A percentile compares a stretch with the other conserved stretches of the same genome.
These are phyloP conservation scores for Cercospora zeina DNA, from an alignment of 2,329 filamentous ascomycete genomes.

Conservation along the genomic window DNA sequence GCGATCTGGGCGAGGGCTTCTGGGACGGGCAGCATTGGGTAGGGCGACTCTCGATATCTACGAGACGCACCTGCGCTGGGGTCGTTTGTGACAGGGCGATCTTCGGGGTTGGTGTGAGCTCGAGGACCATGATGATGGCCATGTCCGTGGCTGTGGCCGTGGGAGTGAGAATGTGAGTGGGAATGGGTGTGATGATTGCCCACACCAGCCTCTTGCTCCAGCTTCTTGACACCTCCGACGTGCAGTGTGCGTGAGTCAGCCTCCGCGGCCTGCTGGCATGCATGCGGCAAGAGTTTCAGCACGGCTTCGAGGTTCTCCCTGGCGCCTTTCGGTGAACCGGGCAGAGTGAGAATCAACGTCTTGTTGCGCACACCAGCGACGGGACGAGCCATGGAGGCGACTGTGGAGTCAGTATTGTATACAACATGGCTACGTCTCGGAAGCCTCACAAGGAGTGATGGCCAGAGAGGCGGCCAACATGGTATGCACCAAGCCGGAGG, in stretches of 20 bases:
- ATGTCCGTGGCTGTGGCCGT: conserved; percentile 49
- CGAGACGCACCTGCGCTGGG: conserved; percentile 61
- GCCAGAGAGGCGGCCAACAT: conserved; percentile 84
- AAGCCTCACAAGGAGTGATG: conserved; percentile 79
- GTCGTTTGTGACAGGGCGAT: conserved; percentile 60
- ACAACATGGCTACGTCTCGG: not conserved
- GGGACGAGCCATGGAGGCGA: conserved; percentile 94
- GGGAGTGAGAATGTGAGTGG: conserved; percentile 34
- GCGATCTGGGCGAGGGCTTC: conserved; percentile 74
- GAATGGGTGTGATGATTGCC: conserved; percentile 33
- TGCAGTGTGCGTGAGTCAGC: conserved; percentile 79
- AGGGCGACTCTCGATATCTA: conserved; percentile 81
- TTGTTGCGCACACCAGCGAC: conserved; percentile 83
- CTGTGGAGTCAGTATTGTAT: conserved; percentile 49
- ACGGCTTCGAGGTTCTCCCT: conserved; percentile 89
- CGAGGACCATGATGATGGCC: conserved; percentile 62
- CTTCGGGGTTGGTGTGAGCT: conserved; percentile 68
- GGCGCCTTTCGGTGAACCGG: conserved; percentile 92
- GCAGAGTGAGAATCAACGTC: conserved; percentile 82
- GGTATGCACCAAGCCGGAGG: conserved; percentile 87
- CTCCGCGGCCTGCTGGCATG: conserved; percentile 85
- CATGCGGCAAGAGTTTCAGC: conserved; percentile 87
- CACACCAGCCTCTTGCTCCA: conserved; percentile 76
- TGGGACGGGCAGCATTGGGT: conserved; percentile 84
- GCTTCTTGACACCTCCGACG: conserved; percentile 74